Base-by-base conservation (phyloP, 306 rosid species). In the Acmispon strigosus region DNA sequence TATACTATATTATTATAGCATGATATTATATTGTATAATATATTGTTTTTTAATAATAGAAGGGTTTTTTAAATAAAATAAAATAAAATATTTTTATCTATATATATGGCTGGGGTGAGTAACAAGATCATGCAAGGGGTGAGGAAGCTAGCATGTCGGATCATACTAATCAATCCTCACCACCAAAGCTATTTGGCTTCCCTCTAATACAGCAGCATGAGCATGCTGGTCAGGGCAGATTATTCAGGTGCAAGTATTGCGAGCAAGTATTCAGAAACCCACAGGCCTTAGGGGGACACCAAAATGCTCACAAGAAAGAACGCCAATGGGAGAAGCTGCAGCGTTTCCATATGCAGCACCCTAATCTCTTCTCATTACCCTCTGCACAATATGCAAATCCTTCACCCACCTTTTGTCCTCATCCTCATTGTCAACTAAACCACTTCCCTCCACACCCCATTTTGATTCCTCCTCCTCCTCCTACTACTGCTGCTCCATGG, bases 281-380 rank as follows among this genome's bases (percentile, higher is more conserved):
- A 0, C 96, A 89, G 50, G 96, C 96, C 0, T 76, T 89, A 11
- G 92, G 96, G 1, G 96, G 96, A 48, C 96, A 89, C 63, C 96
- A 89, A 58, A 87, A 89, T 39, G 96, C 96, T 4, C 96, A 89
- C 80, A 89, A 89, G 83, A 77, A 86, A 66, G 96, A 89, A 66
- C 89, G 92, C 20, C 86, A 85, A 60, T 76, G 84, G n/a, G 86
- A 27, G 4, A 27, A 27, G 27, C n/a, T n/a, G n/a, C n/a, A n/a
- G n/a, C n/a, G n/a, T n/a, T n/a, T n/a, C n/a, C n/a, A n/a, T n/a
- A n/a, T n/a, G n/a, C n/a, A n/a, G n/a, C n/a, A n/a, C n/a, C n/a
- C n/a, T n/a, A n/a, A n/a, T n/a, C n/a, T n/a, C n/a, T n/a, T n/a
- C n/a, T n/a, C n/a, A n/a, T n/a, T n/a, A n/a, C n/a, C n/a, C n/a